Base-by-base conservation (phyloP, 352 stramenopile species). In the Pythium brachiatum region DNA sequence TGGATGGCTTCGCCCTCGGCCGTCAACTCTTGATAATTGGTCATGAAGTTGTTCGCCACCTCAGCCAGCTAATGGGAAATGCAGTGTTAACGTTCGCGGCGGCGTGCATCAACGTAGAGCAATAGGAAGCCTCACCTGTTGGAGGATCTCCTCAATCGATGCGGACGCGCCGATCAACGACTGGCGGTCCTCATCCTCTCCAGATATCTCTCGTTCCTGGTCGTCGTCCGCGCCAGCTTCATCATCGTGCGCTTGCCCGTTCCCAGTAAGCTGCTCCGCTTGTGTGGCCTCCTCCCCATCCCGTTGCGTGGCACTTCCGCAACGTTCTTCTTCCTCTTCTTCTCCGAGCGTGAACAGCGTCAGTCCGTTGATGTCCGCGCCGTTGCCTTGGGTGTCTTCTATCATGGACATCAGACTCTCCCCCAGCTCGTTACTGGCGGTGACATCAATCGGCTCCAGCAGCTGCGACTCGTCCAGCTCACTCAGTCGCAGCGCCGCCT, bases 1-100 rank as follows among this genome's bases (percentile, higher is more conserved):
- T 89, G 82, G 46, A 92, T 87, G 59, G 59, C 73, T 6, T 57
- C 57, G 1, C 73, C 75, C 34, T 92, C 80, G 8, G 74, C 71
- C 44, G 82, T 78, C 23, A 90, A 61, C 55, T 78, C 74, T 64
- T 61, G 60, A 39, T 67, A 68, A 38, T 53, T 68, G 9, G 58
- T 56, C 18, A 70, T 43, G n/a, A 75, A 68, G 31, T 64, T 62
- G 12, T 20, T 62, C 3, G 69, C 60, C 8, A 75, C 57, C 12
- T 70, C 48, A 5, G 64, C 54, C 1, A 75, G 60, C 68, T 75
- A 16, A 2, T 5, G 5, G 38, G 38, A 44, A 23, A 44, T 13
- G 2, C 1, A 8, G n/a, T n/a, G n/a, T n/a, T n/a, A n/a, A n/a
- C n/a, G n/a, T n/a, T n/a, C n/a, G n/a, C n/a, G n/a, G n/a, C n/a